Base-by-base conservation (phyloP, 2,329 filamentous ascomycete genomes). In the Talaromyces islandicus region DNA sequence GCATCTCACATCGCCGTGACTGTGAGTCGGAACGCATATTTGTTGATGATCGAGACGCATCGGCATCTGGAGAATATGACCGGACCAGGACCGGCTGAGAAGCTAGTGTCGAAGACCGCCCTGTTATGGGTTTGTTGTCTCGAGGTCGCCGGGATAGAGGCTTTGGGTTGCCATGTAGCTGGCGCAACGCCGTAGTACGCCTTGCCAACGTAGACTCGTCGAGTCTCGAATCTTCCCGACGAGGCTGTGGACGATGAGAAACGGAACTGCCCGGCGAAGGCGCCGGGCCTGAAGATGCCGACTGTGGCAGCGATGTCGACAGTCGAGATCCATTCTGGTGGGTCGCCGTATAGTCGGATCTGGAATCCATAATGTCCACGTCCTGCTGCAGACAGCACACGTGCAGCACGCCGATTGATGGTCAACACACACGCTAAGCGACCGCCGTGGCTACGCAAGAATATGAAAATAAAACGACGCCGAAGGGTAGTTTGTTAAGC, bases 11-110 rank as follows among this genome's bases (percentile, higher is more conserved):
- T 53, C 64, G 67, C 59, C 63, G 63, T 19, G 64, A 61, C n/a
- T 64, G 61, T 21, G 71, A 73, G 10, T 68, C 67, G 54, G 74
- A 71, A 11, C 70, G 69, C 58, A 65, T 68, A 54, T 55, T 58
- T 55, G 32, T 43, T 41, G 72, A 63, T 4, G 64, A 63, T 35
- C 58, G 64, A 56, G 67, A 64, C 61, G 68, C 68, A 35, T 69
- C 67, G 60, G 72, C 66, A 67, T 72, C 69, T 52, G 71, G 71
- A 46, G 43, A 52, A 50, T 76, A 77, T 19, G 77, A 70, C 62
- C 74, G 70, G 30, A 78, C 74, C 43, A 79, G 68, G 41, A 80
- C 77, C 7, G 77, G 77, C 60, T 77, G 75, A 30, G 75, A 74
- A 51, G 71, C 68, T 54, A 70, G 64, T 17, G 68, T 70, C 30